Evolutionary conservation across 257 asterid species (phyloP).

Genomic region (Mitragyna speciosa): DNA sequence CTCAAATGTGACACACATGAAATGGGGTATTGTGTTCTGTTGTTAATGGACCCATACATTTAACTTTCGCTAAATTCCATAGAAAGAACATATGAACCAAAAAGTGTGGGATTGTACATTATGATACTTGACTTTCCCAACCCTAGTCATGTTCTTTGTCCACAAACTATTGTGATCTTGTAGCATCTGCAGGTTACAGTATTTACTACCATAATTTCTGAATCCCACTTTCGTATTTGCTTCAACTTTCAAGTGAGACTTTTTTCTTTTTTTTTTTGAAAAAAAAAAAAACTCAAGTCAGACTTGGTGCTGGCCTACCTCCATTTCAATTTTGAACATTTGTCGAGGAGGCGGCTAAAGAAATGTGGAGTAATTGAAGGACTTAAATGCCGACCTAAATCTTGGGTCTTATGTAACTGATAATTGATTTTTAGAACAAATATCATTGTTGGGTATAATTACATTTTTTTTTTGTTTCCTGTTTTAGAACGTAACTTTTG

Average conservation of each 20-base stretch:
- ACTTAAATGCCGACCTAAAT: background rate
- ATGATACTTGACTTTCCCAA: conserved; percentile 16
- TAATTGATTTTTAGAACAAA: too few species aligned
- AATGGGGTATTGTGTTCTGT: background rate
- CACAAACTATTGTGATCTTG: conserved; percentile 9
- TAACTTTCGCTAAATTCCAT: background rate
- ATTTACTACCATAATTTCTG: background rate
- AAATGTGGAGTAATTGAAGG: background rate
- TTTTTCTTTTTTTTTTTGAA: too few species aligned
- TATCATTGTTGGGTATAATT: too few species aligned
- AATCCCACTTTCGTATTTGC: conserved; percentile 6
- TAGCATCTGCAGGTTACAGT: conserved; percentile 14
- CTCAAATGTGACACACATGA: background rate
- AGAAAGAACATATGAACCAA: background rate
- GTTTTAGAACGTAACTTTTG: too few species aligned
- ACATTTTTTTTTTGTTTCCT: too few species aligned
- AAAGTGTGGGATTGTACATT: background rate
- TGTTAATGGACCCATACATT: background rate
- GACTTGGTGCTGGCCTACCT: conserved; percentile 17
- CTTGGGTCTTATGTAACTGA: background rate
- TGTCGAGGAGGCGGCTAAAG: background rate
- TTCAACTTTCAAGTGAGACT: too few species aligned
- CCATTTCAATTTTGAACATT: background rate
- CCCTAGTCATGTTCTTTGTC: conserved; percentile 21
- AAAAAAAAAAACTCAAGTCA: too few species aligned